Evolutionary conservation across 164 flowering plant species (phyloP), one percentile per base, ranked within the genome.

Genomic region (Liquidambar formosana): DNA sequence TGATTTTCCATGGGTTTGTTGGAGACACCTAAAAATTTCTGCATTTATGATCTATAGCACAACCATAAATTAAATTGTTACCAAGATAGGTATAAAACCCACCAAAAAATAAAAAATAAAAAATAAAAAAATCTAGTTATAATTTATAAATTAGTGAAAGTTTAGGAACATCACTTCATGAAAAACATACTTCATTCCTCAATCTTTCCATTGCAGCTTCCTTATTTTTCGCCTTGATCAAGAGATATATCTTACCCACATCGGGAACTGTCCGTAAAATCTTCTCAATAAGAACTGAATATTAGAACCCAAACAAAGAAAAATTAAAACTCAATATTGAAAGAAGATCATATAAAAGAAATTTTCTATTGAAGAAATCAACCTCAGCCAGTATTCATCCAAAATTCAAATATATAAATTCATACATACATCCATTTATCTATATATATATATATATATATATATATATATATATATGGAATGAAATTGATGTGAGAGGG

Each of bases 201-300:
- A 93, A 49, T 80, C 99, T 89, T 26, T 82, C 80, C 73, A 77
- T 73, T 75, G 97, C 97, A 78, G 81, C 86, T 70, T 86, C 90
- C 64, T 82, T 76, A 78, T 75, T 84, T 71, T 83, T 84, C 1
- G 98, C 94, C 82, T 91, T 91, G 76, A 95, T 93, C 81, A 95
- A 61, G 52, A 93, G 75, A 72, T 57, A 91, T 22, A 95, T 88
- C 82, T 84, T 93, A 1, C 90, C 87, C 65, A 93, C 96, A 67
- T 95, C 97, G 14, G 99, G 98, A 10, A 59, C 82, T 12, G 94
- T 89, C 75, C 97, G 65, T 57, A 93, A 26, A 48, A 95, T 88
- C 86, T 95, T 95, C 86, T 93, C 99, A 23, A 95, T 80, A 5
- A 95, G 89, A 77, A 95, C 99, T 95, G 90, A 47, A 81, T 51